These are phyloP conservation scores for Xylaria sp. DNA, from an alignment of 2,329 filamentous ascomycete species.

Conservation along the genomic window DNA sequence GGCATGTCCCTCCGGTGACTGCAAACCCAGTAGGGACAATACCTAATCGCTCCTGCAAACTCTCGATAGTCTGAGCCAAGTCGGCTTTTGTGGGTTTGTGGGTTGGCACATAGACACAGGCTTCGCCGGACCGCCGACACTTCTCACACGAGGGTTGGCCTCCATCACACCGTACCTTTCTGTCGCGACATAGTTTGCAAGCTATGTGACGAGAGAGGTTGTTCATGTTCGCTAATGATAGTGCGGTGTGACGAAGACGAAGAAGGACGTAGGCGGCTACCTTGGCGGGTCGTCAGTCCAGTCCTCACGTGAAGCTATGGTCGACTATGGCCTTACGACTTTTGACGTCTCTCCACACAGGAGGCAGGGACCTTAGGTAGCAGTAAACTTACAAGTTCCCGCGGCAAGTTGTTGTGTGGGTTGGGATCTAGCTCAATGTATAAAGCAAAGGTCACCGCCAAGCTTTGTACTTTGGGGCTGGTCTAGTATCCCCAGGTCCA, in stretches of 20 bases:
- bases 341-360: conserved; percentile 22
- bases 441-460: conserved; percentile 28
- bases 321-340: conserved; percentile 9
- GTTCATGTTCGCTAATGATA: conserved; percentile 32
- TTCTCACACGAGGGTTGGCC: conserved; percentile 42
- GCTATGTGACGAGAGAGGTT: conserved; percentile 39
- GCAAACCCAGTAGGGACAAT: conserved; percentile 12
- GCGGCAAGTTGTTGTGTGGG: conserved; percentile 19
- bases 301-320: conserved; percentile 19
- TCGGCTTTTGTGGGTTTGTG: conserved; percentile 42
- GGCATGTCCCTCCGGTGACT: not conserved
- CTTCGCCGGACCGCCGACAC: conserved; percentile 40
- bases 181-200: conserved; percentile 41
- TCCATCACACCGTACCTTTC: conserved; percentile 43
- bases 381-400: conserved; percentile 10
- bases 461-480: conserved; percentile 23
- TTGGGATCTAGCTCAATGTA: conserved; percentile 28
- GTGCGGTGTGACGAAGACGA: conserved; percentile 11
- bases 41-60: conserved; percentile 43
- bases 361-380: conserved; percentile 12
- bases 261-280: conserved; percentile 15
- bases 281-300: conserved; percentile 25
- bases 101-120: conserved; percentile 42
- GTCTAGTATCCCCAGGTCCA: conserved; percentile 16
- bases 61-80: conserved; percentile 41